Evolutionary conservation across 345 rosid species (phyloP).

Genomic region (Linum usitatissimum): DNA sequence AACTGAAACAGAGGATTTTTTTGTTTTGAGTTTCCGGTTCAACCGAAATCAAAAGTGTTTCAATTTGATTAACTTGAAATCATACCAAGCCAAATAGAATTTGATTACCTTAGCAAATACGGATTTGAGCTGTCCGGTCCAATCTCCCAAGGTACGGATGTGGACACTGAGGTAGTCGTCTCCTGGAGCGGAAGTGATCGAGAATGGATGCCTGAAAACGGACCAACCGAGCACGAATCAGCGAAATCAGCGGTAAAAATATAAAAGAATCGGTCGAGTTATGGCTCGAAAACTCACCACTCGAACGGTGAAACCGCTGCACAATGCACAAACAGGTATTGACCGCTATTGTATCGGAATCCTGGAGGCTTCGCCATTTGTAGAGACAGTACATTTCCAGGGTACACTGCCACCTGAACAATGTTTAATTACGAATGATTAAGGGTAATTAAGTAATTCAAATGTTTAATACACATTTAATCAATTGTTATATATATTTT

Average conservation of each 20-base stretch:
- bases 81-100: too few relatives aligned
- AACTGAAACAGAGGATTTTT: too few relatives aligned
- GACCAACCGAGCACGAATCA: not conserved
- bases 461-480: too few relatives aligned
- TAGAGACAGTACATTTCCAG: slow-evolving; percentile 66
- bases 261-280: too few relatives aligned
- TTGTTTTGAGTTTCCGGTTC: too few relatives aligned
- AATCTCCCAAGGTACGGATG: slow-evolving; percentile 43
- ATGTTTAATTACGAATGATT: not conserved
- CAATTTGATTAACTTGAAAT: too few relatives aligned
- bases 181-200: slow-evolving; percentile 18
- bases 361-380: slow-evolving; percentile 79
- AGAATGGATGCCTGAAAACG: slow-evolving; percentile 21
- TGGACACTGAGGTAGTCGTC: slow-evolving; percentile 19
- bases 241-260: too few relatives aligned
- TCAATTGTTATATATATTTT: too few relatives aligned
- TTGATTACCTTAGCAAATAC: slow-evolving; percentile 49
- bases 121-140: slow-evolving; percentile 65
- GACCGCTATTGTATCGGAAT: slow-evolving; percentile 70
- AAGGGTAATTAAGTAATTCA: not conserved
- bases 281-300: slow-evolving; percentile 32
- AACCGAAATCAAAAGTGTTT: too few relatives aligned
- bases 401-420: slow-evolving; percentile 66
- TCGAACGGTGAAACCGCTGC: slow-evolving; percentile 65
- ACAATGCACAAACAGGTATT: slow-evolving; percentile 71